A percentile compares a stretch with the other conserved stretches of the same genome.
Conservation (phyloP, 139 green algal species). For the Coelastrella sp. region DNA sequence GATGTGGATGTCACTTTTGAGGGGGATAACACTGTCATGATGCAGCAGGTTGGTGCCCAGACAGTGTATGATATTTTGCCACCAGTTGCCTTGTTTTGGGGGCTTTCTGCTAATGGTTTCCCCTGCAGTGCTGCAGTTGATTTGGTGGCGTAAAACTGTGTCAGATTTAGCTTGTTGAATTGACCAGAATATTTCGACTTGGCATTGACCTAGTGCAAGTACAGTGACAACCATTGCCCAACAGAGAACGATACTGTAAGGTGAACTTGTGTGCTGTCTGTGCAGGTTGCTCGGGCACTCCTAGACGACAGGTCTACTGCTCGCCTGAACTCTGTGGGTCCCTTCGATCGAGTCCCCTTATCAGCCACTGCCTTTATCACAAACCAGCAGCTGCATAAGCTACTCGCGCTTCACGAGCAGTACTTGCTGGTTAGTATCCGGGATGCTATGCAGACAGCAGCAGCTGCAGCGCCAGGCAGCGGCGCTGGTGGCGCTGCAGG, state of each 20-base stretch:
- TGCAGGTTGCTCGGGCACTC: slow-evolving; percentile 61
- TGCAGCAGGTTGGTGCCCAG: slow-evolving; percentile 78
- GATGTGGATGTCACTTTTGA: slow-evolving; percentile 94
- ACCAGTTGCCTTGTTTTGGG: no score
- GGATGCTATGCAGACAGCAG: slow-evolving; percentile 57
- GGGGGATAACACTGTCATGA: slow-evolving; percentile 95
- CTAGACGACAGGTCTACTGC: slow-evolving; percentile 59
- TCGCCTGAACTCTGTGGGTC: not conserved
- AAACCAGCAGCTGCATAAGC: slow-evolving; percentile 20
- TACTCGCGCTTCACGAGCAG: slow-evolving; percentile 67
- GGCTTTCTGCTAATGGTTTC: no score
- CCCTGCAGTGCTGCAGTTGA: no score
- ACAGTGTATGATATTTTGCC: not conserved
- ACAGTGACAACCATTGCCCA: no score
- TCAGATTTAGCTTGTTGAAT: no score
- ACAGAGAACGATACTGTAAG: no score
- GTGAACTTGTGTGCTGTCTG: no score
- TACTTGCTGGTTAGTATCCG: slow-evolving; percentile 40
- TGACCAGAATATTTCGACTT: no score
- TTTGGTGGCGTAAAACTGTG: no score
- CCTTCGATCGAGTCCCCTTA: not conserved
- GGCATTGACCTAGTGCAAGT: no score
- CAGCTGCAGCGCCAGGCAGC: slow-evolving; percentile 20
- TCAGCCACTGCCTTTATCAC: not conserved
- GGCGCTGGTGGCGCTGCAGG: not conserved